phyloP scores from a whole-genome alignment of 2,329 filamentous ascomycete species.

The Onygena corvina region DNA sequence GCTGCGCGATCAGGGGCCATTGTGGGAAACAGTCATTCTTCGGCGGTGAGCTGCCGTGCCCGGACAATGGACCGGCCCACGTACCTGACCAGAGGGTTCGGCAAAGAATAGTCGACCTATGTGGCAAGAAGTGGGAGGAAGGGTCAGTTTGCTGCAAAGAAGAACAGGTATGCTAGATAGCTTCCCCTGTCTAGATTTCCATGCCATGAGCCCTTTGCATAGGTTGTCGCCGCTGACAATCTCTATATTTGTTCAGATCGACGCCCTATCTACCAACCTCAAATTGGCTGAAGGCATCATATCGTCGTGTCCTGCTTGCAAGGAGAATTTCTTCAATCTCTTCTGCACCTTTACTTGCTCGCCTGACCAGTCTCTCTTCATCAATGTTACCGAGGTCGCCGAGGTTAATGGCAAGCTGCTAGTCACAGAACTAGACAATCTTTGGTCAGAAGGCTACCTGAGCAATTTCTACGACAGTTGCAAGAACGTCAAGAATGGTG shows the following conservation, averaged over 20 bases:
- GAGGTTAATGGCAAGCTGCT: slow-evolving; percentile 45
- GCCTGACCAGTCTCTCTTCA: slow-evolving; percentile 85
- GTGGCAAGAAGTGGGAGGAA: slow-evolving; percentile 73
- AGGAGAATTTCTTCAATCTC: slow-evolving; percentile 94
- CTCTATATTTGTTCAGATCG: slow-evolving; percentile 43
- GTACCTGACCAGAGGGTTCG: slow-evolving; percentile 60
- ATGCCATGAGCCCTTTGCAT: not conserved
- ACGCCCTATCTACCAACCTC: slow-evolving; percentile 69
- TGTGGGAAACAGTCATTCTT: slow-evolving; percentile 89
- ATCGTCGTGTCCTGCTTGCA: slow-evolving; percentile 88
- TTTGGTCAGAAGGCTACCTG: slow-evolving; percentile 74
- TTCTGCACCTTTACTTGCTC: slow-evolving; percentile 99
- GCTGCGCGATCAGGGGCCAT: slow-evolving; percentile 81
- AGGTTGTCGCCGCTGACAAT: not conserved
- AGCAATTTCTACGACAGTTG: slow-evolving; percentile 89
- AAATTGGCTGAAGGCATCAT: slow-evolving; percentile 81
- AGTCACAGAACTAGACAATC: slow-evolving; percentile 83
- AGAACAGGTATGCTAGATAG: slow-evolving; percentile 48
- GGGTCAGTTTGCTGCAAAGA: slow-evolving; percentile 73
- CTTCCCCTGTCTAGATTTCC: slow-evolving; percentile 24
- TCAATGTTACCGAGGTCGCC: slow-evolving; percentile 74
- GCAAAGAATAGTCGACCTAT: slow-evolving; percentile 69
- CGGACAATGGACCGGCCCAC: slow-evolving; percentile 74
- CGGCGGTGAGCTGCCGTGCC: slow-evolving; percentile 76
- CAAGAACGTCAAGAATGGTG: slow-evolving; percentile 97